Percentiles rank a stretch among this genome's conserved stretches.
Conservation (phyloP, 2,329 filamentous ascomycete genomes). For the Furcasterigmium furcatum region DNA sequence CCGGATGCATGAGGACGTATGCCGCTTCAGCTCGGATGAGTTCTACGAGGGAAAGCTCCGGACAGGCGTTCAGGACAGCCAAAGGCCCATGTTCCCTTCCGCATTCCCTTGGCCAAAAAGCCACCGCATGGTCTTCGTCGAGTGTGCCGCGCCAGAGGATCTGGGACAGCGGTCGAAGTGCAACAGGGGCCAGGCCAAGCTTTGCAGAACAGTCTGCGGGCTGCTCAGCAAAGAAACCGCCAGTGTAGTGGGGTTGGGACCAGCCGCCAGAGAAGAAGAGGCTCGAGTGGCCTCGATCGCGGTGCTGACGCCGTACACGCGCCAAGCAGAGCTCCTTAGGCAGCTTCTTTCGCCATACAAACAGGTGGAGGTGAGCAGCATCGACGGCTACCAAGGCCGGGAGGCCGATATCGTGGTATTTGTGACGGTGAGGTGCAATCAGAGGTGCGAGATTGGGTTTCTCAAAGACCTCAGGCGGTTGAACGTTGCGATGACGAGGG, state of each 20-base stretch:
- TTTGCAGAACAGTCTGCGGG: slow-evolving; percentile 28
- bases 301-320: slow-evolving; percentile 36
- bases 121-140: slow-evolving; percentile 27
- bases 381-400: slow-evolving; percentile 39
- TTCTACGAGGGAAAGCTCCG: slow-evolving; percentile 33
- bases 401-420: slow-evolving; percentile 40
- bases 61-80: slow-evolving; percentile 22
- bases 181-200: slow-evolving; percentile 30
- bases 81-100: slow-evolving; percentile 14
- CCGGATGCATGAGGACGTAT: slow-evolving; percentile 37
- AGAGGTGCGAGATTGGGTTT: slow-evolving; percentile 31
- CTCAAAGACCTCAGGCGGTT: slow-evolving; percentile 34
- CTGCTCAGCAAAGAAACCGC: slow-evolving; percentile 16
- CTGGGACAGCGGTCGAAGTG: slow-evolving; percentile 32
- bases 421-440: slow-evolving; percentile 37
- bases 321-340: slow-evolving; percentile 28
- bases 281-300: slow-evolving; percentile 20
- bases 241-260: too few relatives aligned
- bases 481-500: slow-evolving; percentile 37
- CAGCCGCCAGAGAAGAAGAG: neutral
- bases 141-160: slow-evolving; percentile 30
- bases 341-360: slow-evolving; percentile 13
- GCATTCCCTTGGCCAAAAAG: neutral
- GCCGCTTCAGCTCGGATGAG: slow-evolving; percentile 32
- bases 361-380: slow-evolving; percentile 31